Percentiles rank a stretch among this genome's conserved stretches.
Evolutionary conservation across 2,329 filamentous ascomycete species (phyloP).

Genomic region (Colletotrichum sp.): DNA sequence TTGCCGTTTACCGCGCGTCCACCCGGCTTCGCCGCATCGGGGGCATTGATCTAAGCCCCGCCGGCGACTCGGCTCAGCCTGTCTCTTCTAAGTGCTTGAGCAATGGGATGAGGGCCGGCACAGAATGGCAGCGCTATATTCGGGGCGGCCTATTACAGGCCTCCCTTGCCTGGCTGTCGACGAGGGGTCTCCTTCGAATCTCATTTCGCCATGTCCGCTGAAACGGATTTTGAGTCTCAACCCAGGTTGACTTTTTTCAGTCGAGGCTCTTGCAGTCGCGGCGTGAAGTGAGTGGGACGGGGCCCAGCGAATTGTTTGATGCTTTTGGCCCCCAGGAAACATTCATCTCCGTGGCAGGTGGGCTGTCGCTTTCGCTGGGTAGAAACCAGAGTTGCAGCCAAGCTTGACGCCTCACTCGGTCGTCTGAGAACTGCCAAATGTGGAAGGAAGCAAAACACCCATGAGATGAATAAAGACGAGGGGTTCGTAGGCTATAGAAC

Average conservation of each 20-base stretch:
- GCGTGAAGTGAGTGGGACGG: slow-evolving; percentile 6
- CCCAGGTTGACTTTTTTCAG: background rate
- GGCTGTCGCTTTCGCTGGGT: background rate
- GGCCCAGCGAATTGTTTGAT: background rate
- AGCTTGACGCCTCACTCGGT: background rate
- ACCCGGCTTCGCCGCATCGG: background rate
- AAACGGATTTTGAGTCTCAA: slow-evolving; percentile 13
- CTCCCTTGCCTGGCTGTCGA: background rate
- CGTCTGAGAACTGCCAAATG: background rate
- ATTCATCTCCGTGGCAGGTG: background rate
- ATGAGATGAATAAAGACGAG: background rate
- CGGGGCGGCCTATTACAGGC: background rate
- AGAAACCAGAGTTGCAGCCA: slow-evolving; percentile 3
- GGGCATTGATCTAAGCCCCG: background rate
- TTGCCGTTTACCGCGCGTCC: background rate
- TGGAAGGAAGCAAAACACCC: background rate
- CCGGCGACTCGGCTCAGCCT: background rate
- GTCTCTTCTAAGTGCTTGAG: background rate
- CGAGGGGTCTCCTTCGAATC: background rate
- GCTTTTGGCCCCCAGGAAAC: background rate
- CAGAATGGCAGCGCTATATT: background rate
- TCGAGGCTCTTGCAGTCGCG: slow-evolving; percentile 7
- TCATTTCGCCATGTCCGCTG: background rate
- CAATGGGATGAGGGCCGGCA: background rate
- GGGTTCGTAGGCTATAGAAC: background rate